phyloP scores from a whole-genome alignment of 2,329 filamentous ascomycete genomes.

The Lasiodiplodia sp. region DNA sequence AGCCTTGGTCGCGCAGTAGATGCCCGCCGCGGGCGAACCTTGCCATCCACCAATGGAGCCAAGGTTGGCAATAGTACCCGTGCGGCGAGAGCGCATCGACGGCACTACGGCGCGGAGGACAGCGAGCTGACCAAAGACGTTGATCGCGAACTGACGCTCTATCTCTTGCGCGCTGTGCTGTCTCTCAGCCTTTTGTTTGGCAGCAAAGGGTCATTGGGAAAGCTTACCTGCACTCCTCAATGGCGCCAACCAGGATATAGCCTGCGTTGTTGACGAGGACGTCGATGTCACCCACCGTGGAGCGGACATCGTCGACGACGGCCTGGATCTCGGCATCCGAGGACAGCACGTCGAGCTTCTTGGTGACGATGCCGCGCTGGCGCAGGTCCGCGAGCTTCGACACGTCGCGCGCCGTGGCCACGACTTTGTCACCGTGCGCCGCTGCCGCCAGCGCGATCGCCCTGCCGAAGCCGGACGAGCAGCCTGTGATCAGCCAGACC shows the following conservation, averaged over 20 bases:
- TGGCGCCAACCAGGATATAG: conserved; percentile 47
- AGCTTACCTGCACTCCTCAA: conserved; percentile 3
- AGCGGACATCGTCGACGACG: conserved; percentile 75
- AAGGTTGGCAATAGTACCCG: conserved; percentile 94
- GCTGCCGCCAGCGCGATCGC: conserved; percentile 83
- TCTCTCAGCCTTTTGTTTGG: conserved; percentile 68
- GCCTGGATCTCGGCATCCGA: conserved; percentile 69
- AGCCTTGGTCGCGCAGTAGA: conserved; percentile 93
- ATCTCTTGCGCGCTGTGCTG: conserved; percentile 69
- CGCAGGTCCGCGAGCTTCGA: background rate
- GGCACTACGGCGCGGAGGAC: conserved; percentile 94
- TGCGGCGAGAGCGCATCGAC: conserved; percentile 77
- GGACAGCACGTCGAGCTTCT: conserved; percentile 78
- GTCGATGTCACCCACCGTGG: conserved; percentile 86
- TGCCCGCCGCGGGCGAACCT: conserved; percentile 81
- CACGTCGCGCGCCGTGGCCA: conserved; percentile 79
- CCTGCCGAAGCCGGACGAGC: conserved; percentile 88
- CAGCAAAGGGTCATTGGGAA: background rate
- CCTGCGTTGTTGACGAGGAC: conserved; percentile 93
- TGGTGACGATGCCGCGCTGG: conserved; percentile 54
- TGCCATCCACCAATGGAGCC: conserved; percentile 91
- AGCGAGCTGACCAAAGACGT: conserved; percentile 93
- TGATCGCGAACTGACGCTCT: conserved; percentile 87
- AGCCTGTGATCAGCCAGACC: conserved; percentile 77
- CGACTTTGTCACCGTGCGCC: conserved; percentile 78